A percentile compares a stretch with the other conserved stretches of the same genome.
These are phyloP conservation scores for Suillus bovinus DNA, from an alignment of 768 basidiomycete genomes.

Conservation along the genomic window DNA sequence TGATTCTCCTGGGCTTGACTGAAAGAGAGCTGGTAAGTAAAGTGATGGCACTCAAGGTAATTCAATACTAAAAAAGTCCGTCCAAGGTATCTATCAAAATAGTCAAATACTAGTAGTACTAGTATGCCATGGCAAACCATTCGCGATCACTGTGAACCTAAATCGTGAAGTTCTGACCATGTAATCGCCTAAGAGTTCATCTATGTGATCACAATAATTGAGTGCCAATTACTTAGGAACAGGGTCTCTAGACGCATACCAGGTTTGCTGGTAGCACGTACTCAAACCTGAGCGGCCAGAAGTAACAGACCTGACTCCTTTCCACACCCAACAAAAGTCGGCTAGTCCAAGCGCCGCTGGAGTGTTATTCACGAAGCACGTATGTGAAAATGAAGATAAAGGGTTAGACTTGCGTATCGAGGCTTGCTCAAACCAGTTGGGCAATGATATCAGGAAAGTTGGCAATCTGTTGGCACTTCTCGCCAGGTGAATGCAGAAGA, in stretches of 20 bases:
- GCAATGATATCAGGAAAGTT: slow-evolving; percentile 17
- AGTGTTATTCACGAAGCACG: slow-evolving; percentile 10
- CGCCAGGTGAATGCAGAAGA: slow-evolving; percentile 29
- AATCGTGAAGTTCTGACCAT: neutral
- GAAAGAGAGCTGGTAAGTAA: neutral
- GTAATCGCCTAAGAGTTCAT: neutral
- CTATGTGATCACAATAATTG: neutral
- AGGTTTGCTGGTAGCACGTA: neutral
- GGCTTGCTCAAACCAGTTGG: slow-evolving; percentile 19
- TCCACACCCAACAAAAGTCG: neutral
- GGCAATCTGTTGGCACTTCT: slow-evolving; percentile 31
- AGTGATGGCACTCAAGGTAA: no score
- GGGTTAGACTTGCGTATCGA: slow-evolving; percentile 17
- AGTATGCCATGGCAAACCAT: no score
- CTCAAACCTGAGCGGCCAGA: slow-evolving; percentile 10
- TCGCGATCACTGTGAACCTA: neutral
- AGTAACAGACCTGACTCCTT: neutral
- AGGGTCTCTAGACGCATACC: neutral
- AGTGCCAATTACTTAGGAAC: no score
- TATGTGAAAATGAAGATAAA: slow-evolving; percentile 21
- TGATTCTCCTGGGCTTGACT: neutral
- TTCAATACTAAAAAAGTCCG: no score
- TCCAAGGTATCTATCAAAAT: no score
- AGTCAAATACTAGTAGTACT: no score
- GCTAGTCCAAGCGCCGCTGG: neutral